Evolutionary conservation across 345 rosid genomes (phyloP).

Genomic region (Camelina laxa): DNA sequence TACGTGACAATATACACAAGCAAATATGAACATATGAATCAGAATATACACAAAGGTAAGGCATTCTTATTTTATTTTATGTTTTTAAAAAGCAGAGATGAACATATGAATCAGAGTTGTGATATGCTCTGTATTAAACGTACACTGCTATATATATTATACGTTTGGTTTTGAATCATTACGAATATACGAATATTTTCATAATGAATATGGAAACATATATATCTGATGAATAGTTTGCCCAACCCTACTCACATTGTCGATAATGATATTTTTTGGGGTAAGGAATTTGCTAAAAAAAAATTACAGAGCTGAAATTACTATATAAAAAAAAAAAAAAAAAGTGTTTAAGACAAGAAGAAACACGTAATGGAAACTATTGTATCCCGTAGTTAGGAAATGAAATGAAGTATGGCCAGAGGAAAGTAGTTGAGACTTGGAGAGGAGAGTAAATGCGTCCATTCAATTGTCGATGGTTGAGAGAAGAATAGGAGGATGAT

Average conservation of each 20-base stretch:
- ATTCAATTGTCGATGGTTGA: conserved; percentile 2
- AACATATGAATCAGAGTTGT: too few species aligned
- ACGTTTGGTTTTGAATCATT: background rate
- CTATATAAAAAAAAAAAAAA: too few species aligned
- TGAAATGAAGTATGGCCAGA: conserved; percentile 2
- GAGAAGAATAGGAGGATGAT: background rate
- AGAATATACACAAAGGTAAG: too few species aligned
- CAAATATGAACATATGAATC: too few species aligned
- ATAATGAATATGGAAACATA: background rate
- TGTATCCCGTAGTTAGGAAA: background rate
- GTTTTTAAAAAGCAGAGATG: too few species aligned
- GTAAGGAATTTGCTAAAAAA: too few species aligned
- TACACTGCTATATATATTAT: too few species aligned
- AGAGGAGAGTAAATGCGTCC: background rate
- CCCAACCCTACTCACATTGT: too few species aligned
- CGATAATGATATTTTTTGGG: too few species aligned
- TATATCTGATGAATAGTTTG: background rate
- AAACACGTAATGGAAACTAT: background rate
- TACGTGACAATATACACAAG: background rate
- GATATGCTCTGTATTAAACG: background rate
- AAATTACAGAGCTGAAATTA: too few species aligned
- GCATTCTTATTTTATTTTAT: too few species aligned
- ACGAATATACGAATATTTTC: too few species aligned
- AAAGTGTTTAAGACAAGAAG: background rate
- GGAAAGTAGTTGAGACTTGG: conserved; percentile 4